Percentiles rank a stretch among this genome's conserved stretches.
Evolutionary conservation across 2,329 filamentous ascomycete species (phyloP).

Genomic region (Biscogniauxia mediterranea): DNA sequence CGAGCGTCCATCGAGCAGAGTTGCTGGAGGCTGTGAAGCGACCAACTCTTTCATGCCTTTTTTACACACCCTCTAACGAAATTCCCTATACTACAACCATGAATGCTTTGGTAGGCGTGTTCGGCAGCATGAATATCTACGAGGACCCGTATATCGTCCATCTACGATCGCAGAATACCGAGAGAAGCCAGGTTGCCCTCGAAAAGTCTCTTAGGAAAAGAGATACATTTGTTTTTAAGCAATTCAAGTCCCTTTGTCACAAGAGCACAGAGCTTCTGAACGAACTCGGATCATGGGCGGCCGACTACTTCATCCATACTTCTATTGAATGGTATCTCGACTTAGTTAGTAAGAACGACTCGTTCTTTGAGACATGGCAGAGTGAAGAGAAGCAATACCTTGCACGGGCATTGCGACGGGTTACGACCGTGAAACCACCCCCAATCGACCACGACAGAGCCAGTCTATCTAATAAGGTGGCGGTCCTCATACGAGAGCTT

Average conservation of each 20-base stretch:
- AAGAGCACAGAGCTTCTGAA: conserved; percentile 49
- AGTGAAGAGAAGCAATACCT: conserved; percentile 57
- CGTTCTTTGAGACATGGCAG: conserved; percentile 40
- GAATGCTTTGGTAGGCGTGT: conserved; percentile 41
- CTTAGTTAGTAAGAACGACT: conserved; percentile 25
- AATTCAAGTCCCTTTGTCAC: conserved; percentile 54
- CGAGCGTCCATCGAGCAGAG: conserved; percentile 66
- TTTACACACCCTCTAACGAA: conserved; percentile 28
- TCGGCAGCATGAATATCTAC: conserved; percentile 49
- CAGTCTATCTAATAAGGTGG: conserved; percentile 57
- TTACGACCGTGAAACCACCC: conserved; percentile 28
- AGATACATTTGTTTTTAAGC: conserved; percentile 51
- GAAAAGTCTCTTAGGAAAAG: conserved; percentile 38
- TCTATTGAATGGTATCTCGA: conserved; percentile 39
- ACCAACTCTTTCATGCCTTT: conserved; percentile 50
- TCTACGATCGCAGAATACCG: conserved; percentile 42
- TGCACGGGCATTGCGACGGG: conserved; percentile 40
- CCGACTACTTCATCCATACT: conserved; percentile 61
- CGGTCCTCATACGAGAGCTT: conserved; percentile 52
- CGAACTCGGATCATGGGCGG: conserved; percentile 67
- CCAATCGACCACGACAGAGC: conserved; percentile 17
- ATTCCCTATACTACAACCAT: conserved; percentile 38
- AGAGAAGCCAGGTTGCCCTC: conserved; percentile 40
- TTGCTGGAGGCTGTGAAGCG: conserved; percentile 66
- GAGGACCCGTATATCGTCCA: conserved; percentile 60